A percentile compares a stretch with the other conserved stretches of the same genome.
phyloP scores from a whole-genome alignment of 2,329 filamentous ascomycete species.

The Amylocarpus encephaloides region DNA sequence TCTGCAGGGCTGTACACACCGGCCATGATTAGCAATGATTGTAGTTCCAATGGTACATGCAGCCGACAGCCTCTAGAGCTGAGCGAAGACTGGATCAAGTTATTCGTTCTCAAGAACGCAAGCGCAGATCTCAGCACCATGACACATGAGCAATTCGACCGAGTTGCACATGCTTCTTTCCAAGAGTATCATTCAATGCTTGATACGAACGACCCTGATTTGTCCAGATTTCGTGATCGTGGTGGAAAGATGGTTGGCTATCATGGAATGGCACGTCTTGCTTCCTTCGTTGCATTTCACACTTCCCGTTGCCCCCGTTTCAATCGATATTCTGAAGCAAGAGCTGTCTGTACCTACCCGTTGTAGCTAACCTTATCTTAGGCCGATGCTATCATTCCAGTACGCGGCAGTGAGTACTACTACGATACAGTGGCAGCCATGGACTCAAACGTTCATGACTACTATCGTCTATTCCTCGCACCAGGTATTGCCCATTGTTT shows the following conservation, averaged over 20 bases:
- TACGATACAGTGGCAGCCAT: constrained; percentile 20
- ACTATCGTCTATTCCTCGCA: constrained; percentile 31
- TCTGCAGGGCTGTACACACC: not conserved
- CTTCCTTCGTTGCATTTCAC: not conserved
- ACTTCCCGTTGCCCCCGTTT: not conserved
- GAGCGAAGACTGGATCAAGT: constrained; percentile 3
- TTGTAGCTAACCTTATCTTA: not conserved
- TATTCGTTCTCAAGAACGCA: constrained; percentile 9
- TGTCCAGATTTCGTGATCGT: constrained; percentile 2
- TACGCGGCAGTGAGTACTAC: constrained; percentile 23
- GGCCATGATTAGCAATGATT: not conserved
- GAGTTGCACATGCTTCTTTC: not conserved
- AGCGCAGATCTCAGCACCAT: constrained; percentile 1
- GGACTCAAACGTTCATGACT: constrained; percentile 25
- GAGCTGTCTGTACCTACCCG: not conserved
- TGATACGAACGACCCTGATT: constrained; percentile 8
- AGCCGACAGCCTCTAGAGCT: not conserved
- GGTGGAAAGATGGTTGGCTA: constrained; percentile 9
- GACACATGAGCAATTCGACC: constrained; percentile 1
- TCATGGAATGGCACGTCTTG: not conserved
- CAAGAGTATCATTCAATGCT: constrained; percentile 3
- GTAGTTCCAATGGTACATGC: not conserved
- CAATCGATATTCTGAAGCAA: not conserved
- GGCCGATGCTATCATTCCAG: constrained; percentile 12
- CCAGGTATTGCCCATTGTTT: constrained; percentile 33